Base-by-base conservation (phyloP, 2,329 filamentous ascomycete genomes). In the Mycogone perniciosa region DNA sequence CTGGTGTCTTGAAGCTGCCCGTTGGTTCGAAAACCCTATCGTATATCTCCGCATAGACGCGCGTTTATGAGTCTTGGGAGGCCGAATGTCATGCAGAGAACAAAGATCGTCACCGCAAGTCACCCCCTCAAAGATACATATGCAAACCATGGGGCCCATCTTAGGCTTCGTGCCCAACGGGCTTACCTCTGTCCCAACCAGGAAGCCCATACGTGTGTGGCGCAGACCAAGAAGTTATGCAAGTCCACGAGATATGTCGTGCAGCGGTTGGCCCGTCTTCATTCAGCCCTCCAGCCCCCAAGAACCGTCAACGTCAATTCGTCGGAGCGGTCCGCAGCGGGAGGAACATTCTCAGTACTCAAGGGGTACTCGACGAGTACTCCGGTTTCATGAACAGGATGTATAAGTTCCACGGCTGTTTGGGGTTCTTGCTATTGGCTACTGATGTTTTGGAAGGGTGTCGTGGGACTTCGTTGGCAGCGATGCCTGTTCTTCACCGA, bases 401-500 rank as follows among this genome's bases (percentile, higher is more conserved):
- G 27, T 26, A 30, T 6, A 7, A 7, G 7, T 29, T 9, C 11
- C 40, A 29, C 20, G 29, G 8, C 29, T 8, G 7, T 41, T 34
- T 29, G 3, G 34, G 26, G 8, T 7, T 33, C 27, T 10, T 43
- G 47, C 13, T 20, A 49, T 49, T 49, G 40, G 47, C 13, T 27
- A 30, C 47, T 26, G 6, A 42, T 11, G 7, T 8, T 13, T 8
- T 13, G 13, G 31, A 37, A 37, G 31, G 39, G 40, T 49, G 47
- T 44, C 31, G 40, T 37, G 37, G n/a, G 9, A 43, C 33, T 39
- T 6, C 34, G 26, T 43, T 49, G 33, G 13, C 27, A 26, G 20
- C 5, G 10, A 38, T 20, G 33, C n/a, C 31, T n/a, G n/a, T 31
- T 11, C 34, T 42, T 49, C 47, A 49, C 47, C 47, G 47, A 31